Conservation (phyloP, 495 filamentous ascomycete species). For the Penicillium tannophilum region DNA sequence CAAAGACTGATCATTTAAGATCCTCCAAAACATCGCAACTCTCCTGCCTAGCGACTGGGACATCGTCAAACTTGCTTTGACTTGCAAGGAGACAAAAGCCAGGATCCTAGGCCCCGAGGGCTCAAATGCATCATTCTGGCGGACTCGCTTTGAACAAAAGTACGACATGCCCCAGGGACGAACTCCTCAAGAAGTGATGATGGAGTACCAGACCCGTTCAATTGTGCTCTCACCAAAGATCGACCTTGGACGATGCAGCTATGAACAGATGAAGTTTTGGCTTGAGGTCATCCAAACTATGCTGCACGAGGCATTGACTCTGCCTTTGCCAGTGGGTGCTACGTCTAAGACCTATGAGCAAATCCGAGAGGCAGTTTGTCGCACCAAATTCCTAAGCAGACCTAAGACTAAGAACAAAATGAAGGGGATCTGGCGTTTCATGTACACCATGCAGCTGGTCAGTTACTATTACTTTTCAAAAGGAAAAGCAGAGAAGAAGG, state of each 20-base stretch:
- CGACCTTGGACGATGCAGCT: constrained; percentile 20
- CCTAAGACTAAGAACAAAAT: constrained; percentile 11
- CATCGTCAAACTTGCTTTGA: constrained; percentile 29
- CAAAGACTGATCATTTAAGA: constrained; percentile 19
- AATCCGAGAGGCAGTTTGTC: constrained; percentile 20
- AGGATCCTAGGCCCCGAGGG: constrained; percentile 22
- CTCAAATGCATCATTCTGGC: constrained; percentile 35
- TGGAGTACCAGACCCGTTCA: constrained; percentile 36
- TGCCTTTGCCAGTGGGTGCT: constrained; percentile 5
- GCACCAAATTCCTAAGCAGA: constrained; percentile 27
- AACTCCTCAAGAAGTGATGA: constrained; percentile 27
- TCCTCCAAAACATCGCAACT: constrained; percentile 43
- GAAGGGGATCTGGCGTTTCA: constrained; percentile 21
- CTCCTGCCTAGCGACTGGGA: constrained; percentile 37
- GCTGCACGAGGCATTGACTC: constrained; percentile 24
- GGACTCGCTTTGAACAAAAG: constrained; percentile 30
- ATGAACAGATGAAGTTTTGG: constrained; percentile 30
- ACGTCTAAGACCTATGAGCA: constrained; percentile 29
- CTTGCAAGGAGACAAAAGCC: constrained; percentile 25
- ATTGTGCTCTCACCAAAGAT: constrained; percentile 28
- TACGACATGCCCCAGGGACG: constrained; percentile 36
- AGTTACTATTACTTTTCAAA: neutral
- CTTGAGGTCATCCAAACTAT: constrained; percentile 33
- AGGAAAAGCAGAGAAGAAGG: neutral
- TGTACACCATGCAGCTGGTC: constrained; percentile 37